Evolutionary conservation across 805 yeast genomes (phyloP).

Genomic region (Ogataea dorogensis): DNA sequence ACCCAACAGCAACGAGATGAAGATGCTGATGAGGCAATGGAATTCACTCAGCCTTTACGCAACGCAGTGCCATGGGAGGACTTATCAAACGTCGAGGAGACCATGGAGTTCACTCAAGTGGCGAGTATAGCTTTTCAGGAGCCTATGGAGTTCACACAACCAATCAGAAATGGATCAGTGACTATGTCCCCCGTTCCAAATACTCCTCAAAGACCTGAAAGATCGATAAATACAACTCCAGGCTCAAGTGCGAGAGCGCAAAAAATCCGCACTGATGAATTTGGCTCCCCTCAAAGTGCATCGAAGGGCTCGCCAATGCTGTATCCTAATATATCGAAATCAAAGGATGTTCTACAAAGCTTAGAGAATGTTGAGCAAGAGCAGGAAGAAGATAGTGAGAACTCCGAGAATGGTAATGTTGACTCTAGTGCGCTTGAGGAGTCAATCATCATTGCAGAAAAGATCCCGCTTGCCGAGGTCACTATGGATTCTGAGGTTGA

Average conservation of each 20-base stretch:
- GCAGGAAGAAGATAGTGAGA: conserved; percentile 2
- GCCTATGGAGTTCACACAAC: conserved; percentile 22
- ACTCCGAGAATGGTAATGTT: conserved; percentile 10
- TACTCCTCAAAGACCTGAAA: conserved; percentile 12
- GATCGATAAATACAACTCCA: conserved; percentile 11
- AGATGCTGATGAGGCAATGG: conserved; percentile 8
- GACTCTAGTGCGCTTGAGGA: conserved; percentile 19
- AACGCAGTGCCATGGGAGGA: neutral
- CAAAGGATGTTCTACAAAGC: conserved; percentile 7
- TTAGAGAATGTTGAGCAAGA: conserved; percentile 3
- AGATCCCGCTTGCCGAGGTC: conserved; percentile 33
- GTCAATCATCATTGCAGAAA: conserved; percentile 28
- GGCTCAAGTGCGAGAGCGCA: conserved; percentile 18
- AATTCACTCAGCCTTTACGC: conserved; percentile 3
- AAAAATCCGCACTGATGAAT: conserved; percentile 20
- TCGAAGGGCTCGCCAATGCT: conserved; percentile 10
- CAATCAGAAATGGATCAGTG: conserved; percentile 6
- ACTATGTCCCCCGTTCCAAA: conserved; percentile 4
- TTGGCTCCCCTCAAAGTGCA: conserved; percentile 24
- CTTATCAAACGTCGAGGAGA: neutral
- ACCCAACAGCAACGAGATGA: conserved; percentile 11
- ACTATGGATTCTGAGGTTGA: conserved; percentile 22
- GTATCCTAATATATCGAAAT: conserved; percentile 5
- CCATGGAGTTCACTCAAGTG: conserved; percentile 5
- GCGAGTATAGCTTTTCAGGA: conserved; percentile 1